A percentile compares a stretch with the other conserved stretches of the same genome.
These are phyloP conservation scores for Bretschneidera sinensis DNA, from an alignment of 345 rosid genomes.

Conservation along the genomic window DNA sequence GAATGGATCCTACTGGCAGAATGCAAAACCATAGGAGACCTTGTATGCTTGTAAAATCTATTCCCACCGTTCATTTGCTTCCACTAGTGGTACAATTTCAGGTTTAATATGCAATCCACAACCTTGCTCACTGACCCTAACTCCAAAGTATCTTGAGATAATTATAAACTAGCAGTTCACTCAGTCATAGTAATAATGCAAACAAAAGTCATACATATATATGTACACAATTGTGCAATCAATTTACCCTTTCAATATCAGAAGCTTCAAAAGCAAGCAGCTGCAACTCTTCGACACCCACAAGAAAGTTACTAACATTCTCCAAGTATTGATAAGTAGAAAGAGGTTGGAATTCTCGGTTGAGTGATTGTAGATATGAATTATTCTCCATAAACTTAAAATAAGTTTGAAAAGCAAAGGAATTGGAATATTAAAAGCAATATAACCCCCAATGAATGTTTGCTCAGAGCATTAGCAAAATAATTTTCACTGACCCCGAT, in stretches of 20 bases:
- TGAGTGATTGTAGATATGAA: slow-evolving; percentile 36
- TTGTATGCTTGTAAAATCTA: slow-evolving; percentile 50
- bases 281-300: slow-evolving; percentile 70
- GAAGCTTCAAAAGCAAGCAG: slow-evolving; percentile 91
- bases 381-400: slow-evolving; percentile 75
- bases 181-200: slow-evolving; percentile 9
- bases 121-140: slow-evolving; percentile 70
- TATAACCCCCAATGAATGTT: neutral
- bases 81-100: slow-evolving; percentile 63
- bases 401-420: slow-evolving; percentile 1
- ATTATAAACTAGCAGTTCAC: slow-evolving; percentile 8
- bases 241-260: slow-evolving; percentile 81
- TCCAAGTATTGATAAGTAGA: slow-evolving; percentile 88
- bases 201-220: neutral
- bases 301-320: slow-evolving; percentile 82
- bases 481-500: neutral
- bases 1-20: slow-evolving; percentile 36
- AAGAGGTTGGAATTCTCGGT: slow-evolving; percentile 60
- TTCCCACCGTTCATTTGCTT: slow-evolving; percentile 52
- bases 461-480: too few relatives aligned
- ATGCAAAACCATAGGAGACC: slow-evolving; percentile 54
- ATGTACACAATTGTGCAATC: neutral
- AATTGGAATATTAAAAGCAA: neutral
- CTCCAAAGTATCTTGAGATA: slow-evolving; percentile 66
- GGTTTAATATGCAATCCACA: slow-evolving; percentile 81